Percentiles rank a stretch among this genome's conserved stretches.
These are phyloP conservation scores for Myxozyma neglecta DNA, from an alignment of 805 yeast genomes.

Conservation along the genomic window DNA sequence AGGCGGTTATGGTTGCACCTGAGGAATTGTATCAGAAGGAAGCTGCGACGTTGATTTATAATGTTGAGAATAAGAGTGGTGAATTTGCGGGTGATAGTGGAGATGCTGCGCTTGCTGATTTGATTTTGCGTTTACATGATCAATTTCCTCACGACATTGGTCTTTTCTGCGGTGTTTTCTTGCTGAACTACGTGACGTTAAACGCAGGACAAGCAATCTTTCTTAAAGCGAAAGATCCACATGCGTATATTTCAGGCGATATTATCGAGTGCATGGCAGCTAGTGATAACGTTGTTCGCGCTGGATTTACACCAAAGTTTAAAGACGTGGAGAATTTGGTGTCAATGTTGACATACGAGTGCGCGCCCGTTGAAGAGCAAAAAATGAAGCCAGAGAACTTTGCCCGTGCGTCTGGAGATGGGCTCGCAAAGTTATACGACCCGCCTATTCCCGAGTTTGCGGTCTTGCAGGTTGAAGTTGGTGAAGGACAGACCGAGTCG, in stretches of 20 bases:
- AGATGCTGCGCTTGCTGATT: constrained; percentile 59
- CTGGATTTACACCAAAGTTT: constrained; percentile 99
- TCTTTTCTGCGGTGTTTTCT: constrained; percentile 88
- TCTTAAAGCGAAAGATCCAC: constrained; percentile 95
- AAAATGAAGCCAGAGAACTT: constrained; percentile 72
- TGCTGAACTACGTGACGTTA: constrained; percentile 83
- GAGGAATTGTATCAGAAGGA: constrained; percentile 55
- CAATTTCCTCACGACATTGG: constrained; percentile 96
- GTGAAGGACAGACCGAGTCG: constrained; percentile 50
- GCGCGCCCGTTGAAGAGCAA: constrained; percentile 88
- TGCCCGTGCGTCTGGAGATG: constrained; percentile 42
- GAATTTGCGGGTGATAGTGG: constrained; percentile 52
- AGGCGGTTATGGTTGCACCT: constrained; percentile 79
- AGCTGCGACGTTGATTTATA: constrained; percentile 64
- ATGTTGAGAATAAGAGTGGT: constrained; percentile 60
- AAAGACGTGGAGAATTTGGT: constrained; percentile 92
- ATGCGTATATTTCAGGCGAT: constrained; percentile 95
- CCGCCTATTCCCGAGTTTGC: constrained; percentile 98
- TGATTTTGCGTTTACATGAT: constrained; percentile 71
- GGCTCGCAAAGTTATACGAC: constrained; percentile 57
- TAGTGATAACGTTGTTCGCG: constrained; percentile 95
- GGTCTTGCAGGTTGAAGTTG: constrained; percentile 78
- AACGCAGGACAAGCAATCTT: constrained; percentile 94
- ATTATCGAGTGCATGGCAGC: constrained; percentile 99
- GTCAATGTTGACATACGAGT: constrained; percentile 83